A percentile compares a stretch with the other conserved stretches of the same genome.
phyloP scores from a whole-genome alignment of 345 rosid genomes.

The Luvunga scandens region DNA sequence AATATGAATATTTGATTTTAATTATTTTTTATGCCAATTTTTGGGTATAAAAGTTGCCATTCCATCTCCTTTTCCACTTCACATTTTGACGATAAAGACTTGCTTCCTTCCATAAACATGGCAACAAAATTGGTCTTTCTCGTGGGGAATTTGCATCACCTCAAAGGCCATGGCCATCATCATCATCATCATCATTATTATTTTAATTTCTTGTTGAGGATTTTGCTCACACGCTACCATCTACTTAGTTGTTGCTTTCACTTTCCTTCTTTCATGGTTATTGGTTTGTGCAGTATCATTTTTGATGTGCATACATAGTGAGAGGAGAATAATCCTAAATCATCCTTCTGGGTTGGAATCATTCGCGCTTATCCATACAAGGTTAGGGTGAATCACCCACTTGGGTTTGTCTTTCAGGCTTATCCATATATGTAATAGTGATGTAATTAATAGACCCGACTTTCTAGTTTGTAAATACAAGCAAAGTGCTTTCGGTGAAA shows the following conservation, averaged over 20 bases:
- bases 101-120: neutral
- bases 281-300: neutral
- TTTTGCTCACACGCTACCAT: conserved; percentile 5
- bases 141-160: neutral
- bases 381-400: too few species aligned
- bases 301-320: too few species aligned
- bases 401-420: too few species aligned
- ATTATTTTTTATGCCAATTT: neutral
- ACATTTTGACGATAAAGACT: neutral
- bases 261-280: neutral
- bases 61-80: neutral
- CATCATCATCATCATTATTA: too few species aligned
- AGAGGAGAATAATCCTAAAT: too few species aligned
- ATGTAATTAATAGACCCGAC: neutral
- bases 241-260: conserved; percentile 1
- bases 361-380: neutral
- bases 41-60: conserved; percentile 1
- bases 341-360: neutral
- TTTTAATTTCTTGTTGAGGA: neutral
- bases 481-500: too few species aligned
- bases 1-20: too few species aligned
- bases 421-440: neutral
- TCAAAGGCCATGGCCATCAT: neutral
- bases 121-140: conserved; percentile 27
- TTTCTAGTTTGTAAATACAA: neutral